phyloP scores from a whole-genome alignment of 192 early-diverging fungal species.

The Pilaira anomala region DNA sequence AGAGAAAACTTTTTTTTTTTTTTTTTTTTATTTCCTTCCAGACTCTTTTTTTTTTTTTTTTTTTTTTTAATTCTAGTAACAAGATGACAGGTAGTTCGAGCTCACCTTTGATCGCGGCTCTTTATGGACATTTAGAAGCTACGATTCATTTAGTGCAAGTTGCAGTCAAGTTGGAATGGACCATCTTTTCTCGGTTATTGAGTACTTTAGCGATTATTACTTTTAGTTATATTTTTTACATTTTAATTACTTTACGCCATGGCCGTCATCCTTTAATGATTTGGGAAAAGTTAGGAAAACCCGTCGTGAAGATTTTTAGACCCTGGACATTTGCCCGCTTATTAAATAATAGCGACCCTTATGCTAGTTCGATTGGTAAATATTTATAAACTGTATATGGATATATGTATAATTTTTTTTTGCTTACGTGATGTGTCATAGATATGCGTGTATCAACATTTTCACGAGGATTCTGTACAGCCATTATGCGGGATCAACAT shows the following conservation, averaged over 20 bases:
- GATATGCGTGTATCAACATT: conserved; percentile 54
- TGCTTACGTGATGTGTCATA: not conserved
- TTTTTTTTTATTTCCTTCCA: no score
- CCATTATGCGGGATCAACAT: conserved; percentile 54
- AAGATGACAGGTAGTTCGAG: not conserved
- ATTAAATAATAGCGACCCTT: conserved; percentile 46
- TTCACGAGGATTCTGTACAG: conserved; percentile 51
- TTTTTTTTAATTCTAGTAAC: no score
- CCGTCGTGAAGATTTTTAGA: conserved; percentile 45
- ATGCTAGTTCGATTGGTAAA: conserved; percentile 45
- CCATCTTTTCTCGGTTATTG: conserved; percentile 31
- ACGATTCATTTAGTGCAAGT: conserved; percentile 25
- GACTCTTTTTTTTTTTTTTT: no score
- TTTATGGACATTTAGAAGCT: conserved; percentile 28
- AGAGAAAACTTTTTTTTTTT: no score
- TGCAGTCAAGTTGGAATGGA: conserved; percentile 33
- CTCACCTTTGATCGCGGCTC: conserved; percentile 8
- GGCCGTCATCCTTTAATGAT: conserved; percentile 39
- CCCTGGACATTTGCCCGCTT: conserved; percentile 47
- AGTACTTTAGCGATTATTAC: conserved; percentile 26
- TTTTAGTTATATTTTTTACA: conserved; percentile 23
- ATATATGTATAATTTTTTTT: conserved; percentile 21
- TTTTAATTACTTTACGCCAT: conserved; percentile 23
- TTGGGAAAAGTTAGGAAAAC: conserved; percentile 50
- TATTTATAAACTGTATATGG: not conserved